Evolutionary conservation across 306 rosid genomes (phyloP).

Genomic region (Heteromeles arbutifolia): DNA sequence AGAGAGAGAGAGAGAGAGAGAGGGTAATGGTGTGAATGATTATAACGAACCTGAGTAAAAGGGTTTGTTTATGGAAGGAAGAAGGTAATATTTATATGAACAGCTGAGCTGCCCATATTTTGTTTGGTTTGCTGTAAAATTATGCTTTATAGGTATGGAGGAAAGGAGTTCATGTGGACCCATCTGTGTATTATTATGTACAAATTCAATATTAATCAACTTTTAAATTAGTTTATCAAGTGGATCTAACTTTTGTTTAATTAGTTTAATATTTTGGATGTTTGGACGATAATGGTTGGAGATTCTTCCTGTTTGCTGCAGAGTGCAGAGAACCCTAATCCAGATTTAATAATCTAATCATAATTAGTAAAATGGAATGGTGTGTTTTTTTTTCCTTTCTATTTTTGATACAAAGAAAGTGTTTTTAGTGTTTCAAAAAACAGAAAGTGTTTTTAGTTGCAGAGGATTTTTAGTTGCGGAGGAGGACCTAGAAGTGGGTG

Average conservation of each 20-base stretch:
- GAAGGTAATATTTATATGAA: background rate
- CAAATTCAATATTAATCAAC: background rate
- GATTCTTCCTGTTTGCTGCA: background rate
- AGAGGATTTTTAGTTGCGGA: background rate
- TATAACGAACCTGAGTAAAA: background rate
- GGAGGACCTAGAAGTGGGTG: background rate
- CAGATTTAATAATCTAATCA: background rate
- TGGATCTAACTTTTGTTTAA: background rate
- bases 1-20: background rate
- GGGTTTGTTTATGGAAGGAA: background rate
- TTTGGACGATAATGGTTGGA: background rate
- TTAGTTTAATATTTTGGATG: background rate
- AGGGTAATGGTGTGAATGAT: conserved; percentile 1
- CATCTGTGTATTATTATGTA: background rate
- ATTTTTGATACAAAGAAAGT: background rate
- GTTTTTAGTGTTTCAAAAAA: no score
- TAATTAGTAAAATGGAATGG: background rate
- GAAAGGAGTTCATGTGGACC: background rate
- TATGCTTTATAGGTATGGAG: background rate
- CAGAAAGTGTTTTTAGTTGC: background rate
- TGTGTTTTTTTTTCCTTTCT: background rate
- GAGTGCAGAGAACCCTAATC: background rate
- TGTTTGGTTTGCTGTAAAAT: background rate
- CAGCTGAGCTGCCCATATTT: background rate
- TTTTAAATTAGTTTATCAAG: background rate